phyloP scores from a whole-genome alignment of 352 stramenopile genomes.

The Phytophthora pseudosyringae region DNA sequence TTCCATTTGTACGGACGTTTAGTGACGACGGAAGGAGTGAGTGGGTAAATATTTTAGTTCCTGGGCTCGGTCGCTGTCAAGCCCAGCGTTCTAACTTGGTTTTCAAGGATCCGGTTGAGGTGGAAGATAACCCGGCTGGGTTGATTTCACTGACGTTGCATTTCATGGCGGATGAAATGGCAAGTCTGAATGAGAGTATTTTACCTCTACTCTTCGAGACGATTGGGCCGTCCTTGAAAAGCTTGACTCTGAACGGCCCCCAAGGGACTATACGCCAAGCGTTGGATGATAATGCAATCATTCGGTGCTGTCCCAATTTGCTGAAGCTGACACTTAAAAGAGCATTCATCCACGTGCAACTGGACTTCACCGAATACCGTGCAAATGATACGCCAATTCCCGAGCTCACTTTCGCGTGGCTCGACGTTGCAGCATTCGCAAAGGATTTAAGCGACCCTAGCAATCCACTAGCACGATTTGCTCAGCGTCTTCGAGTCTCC shows the following conservation, averaged over 20 bases:
- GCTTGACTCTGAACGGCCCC: neutral
- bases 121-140: too few relatives aligned
- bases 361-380: conserved; percentile 16
- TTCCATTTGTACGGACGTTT: neutral
- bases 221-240: neutral
- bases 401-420: neutral
- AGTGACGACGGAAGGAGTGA: neutral
- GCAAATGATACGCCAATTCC: neutral
- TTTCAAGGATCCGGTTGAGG: too few relatives aligned
- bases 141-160: too few relatives aligned
- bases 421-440: conserved; percentile 1
- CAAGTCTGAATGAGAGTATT: too few relatives aligned
- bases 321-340: neutral
- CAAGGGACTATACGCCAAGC: neutral
- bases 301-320: conserved; percentile 15
- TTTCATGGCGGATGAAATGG: too few relatives aligned
- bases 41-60: neutral
- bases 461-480: conserved; percentile 7
- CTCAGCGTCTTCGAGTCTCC: neutral
- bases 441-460: neutral
- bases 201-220: too few relatives aligned
- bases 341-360: neutral
- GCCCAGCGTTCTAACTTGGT: neutral
- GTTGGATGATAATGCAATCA: conserved; percentile 3
- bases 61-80: neutral